Base-by-base conservation (phyloP, 805 yeast species). In the Saturnispora ahearnii region DNA sequence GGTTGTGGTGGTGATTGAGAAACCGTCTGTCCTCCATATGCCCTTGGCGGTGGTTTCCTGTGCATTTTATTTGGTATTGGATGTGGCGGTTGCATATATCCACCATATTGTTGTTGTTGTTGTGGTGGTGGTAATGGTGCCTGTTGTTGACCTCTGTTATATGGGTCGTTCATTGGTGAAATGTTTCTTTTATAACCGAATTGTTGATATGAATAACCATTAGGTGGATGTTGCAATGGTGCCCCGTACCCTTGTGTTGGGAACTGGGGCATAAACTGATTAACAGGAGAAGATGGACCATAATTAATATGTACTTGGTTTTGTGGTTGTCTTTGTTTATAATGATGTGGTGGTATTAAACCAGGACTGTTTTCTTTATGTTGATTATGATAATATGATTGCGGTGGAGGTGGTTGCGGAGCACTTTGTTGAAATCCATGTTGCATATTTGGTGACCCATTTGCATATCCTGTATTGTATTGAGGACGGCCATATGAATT, bases 141-240 rank as follows among this genome's bases (percentile, higher is more conserved):
- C 18, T 34, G 37, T n/a, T 54, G 58, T 21, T 47, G 48, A 21
- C 54, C 53, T 28, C 48, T 47, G 32, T 43, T 56, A 18, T 45
- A 54, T 32, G 51, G 59, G 21, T 54, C 53, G 12, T 48, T 60
- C 18, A 55, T 55, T 15, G 42, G 55, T 45, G 52, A 41, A 18
- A 24, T 51, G 49, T 31, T 51, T 30, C 42, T 54, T 21, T 43
- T 52, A 51, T 45, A 47, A 48, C 52, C 59, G 22, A 59, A 59
- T 31, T 33, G 37, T 36, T 41, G 49, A 18, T 29, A 53, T 18
- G 53, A 51, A 49, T 33, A 15, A 24, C 37, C 31, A 9, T 18
- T 26, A 6, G 13, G 47, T 18, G n/a, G 21, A 6, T 36, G 47
- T 26, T 22, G 41, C 4, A 10, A 24, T 24, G 26, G 42, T 10